A percentile compares a stretch with the other conserved stretches of the same genome.
These are phyloP conservation scores for Globisporangium viniferum DNA, from an alignment of 352 stramenopile species.

Conservation along the genomic window DNA sequence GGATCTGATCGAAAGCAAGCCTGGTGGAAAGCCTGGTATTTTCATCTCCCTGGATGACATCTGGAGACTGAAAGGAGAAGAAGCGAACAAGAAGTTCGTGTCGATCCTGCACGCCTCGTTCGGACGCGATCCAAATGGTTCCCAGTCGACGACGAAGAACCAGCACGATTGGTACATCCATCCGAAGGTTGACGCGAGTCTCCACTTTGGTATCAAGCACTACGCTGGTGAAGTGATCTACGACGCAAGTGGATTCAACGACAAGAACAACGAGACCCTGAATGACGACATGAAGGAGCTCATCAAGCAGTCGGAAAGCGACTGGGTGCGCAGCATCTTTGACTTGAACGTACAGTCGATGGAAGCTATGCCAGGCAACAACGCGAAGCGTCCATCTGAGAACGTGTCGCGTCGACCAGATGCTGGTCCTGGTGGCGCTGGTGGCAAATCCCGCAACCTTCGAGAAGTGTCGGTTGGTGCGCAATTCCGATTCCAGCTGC, in stretches of 20 bases:
- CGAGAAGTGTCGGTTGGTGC: constrained; percentile 84
- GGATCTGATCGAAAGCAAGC: constrained; percentile 92
- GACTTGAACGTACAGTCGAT: constrained; percentile 85
- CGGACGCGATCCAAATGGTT: constrained; percentile 55
- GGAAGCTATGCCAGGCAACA: constrained; percentile 72
- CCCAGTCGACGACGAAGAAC: constrained; percentile 52
- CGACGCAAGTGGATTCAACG: constrained; percentile 95
- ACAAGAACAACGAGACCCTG: constrained; percentile 98
- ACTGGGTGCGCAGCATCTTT: constrained; percentile 85
- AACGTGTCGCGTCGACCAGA: constrained; percentile 57
- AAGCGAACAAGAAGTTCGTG: constrained; percentile 91
- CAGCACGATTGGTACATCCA: constrained; percentile 89
- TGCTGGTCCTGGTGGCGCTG: constrained; percentile 27
- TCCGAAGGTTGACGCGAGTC: constrained; percentile 87
- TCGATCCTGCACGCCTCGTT: constrained; percentile 84
- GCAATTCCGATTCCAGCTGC: constrained; percentile 87
- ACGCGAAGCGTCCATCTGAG: constrained; percentile 60
- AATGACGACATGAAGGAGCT: constrained; percentile 94
- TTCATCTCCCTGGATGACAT: constrained; percentile 95
- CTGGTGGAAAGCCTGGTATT: constrained; percentile 88
- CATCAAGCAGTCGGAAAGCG: constrained; percentile 79
- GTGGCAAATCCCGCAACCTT: constrained; percentile 79
- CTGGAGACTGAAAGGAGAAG: constrained; percentile 92
- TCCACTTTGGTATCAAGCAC: constrained; percentile 88
- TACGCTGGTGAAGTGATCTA: constrained; percentile 96